Conservation (phyloP, 495 filamentous ascomycete genomes). For the Amorphotheca resinae region DNA sequence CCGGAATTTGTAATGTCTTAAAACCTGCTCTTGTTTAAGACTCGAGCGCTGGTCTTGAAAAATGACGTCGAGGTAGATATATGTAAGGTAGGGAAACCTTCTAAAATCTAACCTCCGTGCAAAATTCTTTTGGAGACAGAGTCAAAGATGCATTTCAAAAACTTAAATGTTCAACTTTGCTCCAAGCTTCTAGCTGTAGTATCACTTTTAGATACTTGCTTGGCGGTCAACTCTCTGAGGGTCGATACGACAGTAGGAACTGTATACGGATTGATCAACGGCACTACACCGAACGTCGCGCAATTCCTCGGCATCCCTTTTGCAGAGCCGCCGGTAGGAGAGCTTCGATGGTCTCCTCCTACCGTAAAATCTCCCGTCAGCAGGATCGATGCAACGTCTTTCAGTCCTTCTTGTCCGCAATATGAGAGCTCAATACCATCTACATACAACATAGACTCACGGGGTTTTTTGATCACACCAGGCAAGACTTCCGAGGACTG, state of each 20-base stretch:
- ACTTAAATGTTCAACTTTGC: too few species aligned
- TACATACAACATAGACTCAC: conserved; percentile 24
- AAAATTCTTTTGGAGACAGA: too few species aligned
- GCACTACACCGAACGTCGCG: conserved; percentile 24
- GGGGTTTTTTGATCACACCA: conserved; percentile 31
- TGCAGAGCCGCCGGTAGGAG: conserved; percentile 45
- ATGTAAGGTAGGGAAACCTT: too few species aligned
- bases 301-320: conserved; percentile 54
- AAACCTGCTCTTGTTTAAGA: too few species aligned
- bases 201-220: not conserved
- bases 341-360: conserved; percentile 43
- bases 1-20: too few species aligned
- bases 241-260: conserved; percentile 27
- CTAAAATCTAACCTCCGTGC: too few species aligned
- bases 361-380: conserved; percentile 32
- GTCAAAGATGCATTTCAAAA: too few species aligned
- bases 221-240: conserved; percentile 4
- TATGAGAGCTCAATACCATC: conserved; percentile 22
- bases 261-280: conserved; percentile 26
- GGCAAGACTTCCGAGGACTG: conserved; percentile 45
- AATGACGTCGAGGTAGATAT: too few species aligned
- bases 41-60: too few species aligned
- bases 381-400: conserved; percentile 30
- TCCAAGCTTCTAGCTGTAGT: not conserved
- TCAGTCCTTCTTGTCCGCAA: conserved; percentile 39